Conservation (phyloP, 805 yeast species). For the Cyberlindnera mississippiensis region DNA sequence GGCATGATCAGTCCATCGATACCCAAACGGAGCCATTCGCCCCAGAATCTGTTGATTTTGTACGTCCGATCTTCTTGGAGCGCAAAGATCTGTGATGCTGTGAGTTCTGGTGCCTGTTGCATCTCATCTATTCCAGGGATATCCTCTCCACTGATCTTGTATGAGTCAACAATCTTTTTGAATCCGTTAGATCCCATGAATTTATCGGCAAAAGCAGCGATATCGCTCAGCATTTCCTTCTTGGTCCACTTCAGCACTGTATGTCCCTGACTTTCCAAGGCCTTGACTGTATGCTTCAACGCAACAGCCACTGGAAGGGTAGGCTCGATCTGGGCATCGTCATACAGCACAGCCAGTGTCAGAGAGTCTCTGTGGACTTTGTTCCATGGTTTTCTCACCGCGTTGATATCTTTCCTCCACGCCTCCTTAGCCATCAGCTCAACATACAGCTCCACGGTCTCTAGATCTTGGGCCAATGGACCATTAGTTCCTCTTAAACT, state of each 20-base stretch:
- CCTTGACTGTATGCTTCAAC: slow-evolving; percentile 30
- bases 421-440: slow-evolving; percentile 34
- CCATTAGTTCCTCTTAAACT: slow-evolving; percentile 42
- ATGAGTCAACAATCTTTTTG: slow-evolving; percentile 31
- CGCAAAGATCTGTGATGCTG: slow-evolving; percentile 38
- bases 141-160: slow-evolving; percentile 36
- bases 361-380: slow-evolving; percentile 32
- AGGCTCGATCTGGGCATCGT: slow-evolving; percentile 44
- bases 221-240: slow-evolving; percentile 30
- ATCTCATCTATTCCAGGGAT: slow-evolving; percentile 36
- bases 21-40: slow-evolving; percentile 37
- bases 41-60: slow-evolving; percentile 36
- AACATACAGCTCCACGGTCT: slow-evolving; percentile 33
- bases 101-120: slow-evolving; percentile 33
- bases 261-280: slow-evolving; percentile 41
- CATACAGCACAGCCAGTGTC: slow-evolving; percentile 37
- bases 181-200: slow-evolving; percentile 39
- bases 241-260: slow-evolving; percentile 45
- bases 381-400: slow-evolving; percentile 41
- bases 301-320: slow-evolving; percentile 49
- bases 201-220: slow-evolving; percentile 30
- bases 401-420: slow-evolving; percentile 40
- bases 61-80: slow-evolving; percentile 36
- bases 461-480: slow-evolving; percentile 39
- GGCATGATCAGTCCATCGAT: slow-evolving; percentile 52